Percentiles rank a stretch among this genome's conserved stretches.
These are phyloP conservation scores for Ceratobasidium sp. DNA, from an alignment of 1,284 basidiomycete species.

Conservation along the genomic window DNA sequence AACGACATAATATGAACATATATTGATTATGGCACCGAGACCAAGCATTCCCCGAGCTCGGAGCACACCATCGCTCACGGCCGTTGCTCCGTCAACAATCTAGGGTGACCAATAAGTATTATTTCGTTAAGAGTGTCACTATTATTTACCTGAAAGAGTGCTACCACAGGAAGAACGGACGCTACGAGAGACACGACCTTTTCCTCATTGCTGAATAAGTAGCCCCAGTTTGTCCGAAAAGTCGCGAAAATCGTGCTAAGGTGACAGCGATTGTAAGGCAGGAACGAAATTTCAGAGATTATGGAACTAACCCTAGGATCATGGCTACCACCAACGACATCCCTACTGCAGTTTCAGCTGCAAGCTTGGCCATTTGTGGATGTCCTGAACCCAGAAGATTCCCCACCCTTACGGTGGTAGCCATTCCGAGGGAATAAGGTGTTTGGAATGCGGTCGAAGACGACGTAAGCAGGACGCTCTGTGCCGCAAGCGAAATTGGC, in stretches of 20 bases:
- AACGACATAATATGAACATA: slow-evolving; percentile 43
- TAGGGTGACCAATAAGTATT: background rate
- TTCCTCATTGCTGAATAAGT: slow-evolving; percentile 70
- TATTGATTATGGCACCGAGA: slow-evolving; percentile 43
- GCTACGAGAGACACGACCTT: slow-evolving; percentile 67
- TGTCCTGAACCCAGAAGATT: slow-evolving; percentile 70
- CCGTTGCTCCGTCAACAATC: slow-evolving; percentile 32
- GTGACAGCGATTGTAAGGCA: slow-evolving; percentile 43
- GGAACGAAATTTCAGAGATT: background rate
- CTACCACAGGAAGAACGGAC: slow-evolving; percentile 76
- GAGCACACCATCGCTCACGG: slow-evolving; percentile 37
- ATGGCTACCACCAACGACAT: slow-evolving; percentile 60
- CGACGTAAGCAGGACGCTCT: slow-evolving; percentile 70
- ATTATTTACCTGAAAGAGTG: slow-evolving; percentile 70
- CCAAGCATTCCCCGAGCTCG: slow-evolving; percentile 41
- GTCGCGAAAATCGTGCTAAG: slow-evolving; percentile 30
- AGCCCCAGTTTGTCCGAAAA: slow-evolving; percentile 61
- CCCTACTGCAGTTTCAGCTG: slow-evolving; percentile 67
- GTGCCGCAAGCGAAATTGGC: slow-evolving; percentile 67
- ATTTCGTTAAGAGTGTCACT: background rate
- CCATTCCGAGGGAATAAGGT: slow-evolving; percentile 55
- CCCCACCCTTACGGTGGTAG: slow-evolving; percentile 75
- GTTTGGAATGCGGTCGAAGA: slow-evolving; percentile 70
- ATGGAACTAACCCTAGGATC: slow-evolving; percentile 62
- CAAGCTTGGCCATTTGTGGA: slow-evolving; percentile 60